phyloP scores from a whole-genome alignment of 2,329 filamentous ascomycete genomes.

The Trichocomaceae sp. region DNA sequence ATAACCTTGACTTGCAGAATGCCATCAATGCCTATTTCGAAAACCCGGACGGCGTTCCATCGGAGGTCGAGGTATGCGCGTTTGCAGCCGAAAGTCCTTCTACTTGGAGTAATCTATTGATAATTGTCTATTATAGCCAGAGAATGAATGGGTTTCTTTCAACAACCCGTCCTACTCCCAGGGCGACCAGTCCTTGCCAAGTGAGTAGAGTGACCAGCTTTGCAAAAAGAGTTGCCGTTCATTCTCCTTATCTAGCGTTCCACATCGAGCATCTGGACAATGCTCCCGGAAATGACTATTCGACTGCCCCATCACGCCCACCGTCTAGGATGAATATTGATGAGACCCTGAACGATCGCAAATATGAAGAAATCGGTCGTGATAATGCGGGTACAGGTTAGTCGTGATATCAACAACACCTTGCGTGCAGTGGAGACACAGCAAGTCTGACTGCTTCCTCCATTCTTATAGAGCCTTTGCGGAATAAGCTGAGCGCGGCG shows the following conservation, averaged over 20 bases:
- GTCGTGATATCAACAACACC: background rate
- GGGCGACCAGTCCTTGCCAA: constrained; percentile 21
- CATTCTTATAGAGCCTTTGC: constrained; percentile 17
- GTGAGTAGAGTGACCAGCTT: constrained; percentile 18
- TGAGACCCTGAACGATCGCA: constrained; percentile 18
- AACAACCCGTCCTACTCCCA: constrained; percentile 16
- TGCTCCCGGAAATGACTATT: constrained; percentile 28
- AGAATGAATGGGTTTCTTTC: constrained; percentile 10
- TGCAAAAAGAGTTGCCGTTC: background rate
- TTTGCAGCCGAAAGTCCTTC: background rate
- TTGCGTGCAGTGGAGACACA: background rate
- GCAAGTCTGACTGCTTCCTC: constrained; percentile 16
- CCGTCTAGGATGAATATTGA: constrained; percentile 38
- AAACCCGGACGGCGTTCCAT: constrained; percentile 32
- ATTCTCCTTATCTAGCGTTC: constrained; percentile 25
- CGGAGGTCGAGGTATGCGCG: constrained; percentile 22
- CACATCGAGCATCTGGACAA: constrained; percentile 33
- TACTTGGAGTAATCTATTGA: background rate
- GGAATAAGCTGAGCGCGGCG: constrained; percentile 32
- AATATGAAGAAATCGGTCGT: constrained; percentile 20
- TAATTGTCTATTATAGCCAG: background rate
- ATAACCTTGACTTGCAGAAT: constrained; percentile 39
- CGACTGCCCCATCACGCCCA: constrained; percentile 41
- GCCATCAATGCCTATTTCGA: constrained; percentile 45
- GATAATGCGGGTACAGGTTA: constrained; percentile 23